Evolutionary conservation across 768 basidiomycete species (phyloP).

Genomic region (Harrya chromipes): DNA sequence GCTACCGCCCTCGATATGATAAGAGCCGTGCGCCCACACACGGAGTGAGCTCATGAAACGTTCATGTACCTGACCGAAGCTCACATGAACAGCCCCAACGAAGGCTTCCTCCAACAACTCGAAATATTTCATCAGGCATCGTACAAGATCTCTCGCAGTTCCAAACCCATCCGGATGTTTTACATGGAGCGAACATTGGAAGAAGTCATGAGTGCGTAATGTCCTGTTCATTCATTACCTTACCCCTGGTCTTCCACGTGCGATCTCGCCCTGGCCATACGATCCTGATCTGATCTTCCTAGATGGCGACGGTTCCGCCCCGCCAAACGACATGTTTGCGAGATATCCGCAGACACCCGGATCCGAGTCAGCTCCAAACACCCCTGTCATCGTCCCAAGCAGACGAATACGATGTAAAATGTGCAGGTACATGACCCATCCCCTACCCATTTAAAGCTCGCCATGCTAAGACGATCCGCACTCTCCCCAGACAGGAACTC

Average conservation of each 20-base stretch:
- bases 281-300: slow-evolving; percentile 9
- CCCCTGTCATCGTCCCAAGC: slow-evolving; percentile 51
- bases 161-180: slow-evolving; percentile 75
- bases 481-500: slow-evolving; percentile 57
- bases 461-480: not conserved
- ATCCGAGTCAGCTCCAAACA: slow-evolving; percentile 55
- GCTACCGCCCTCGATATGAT: slow-evolving; percentile 68
- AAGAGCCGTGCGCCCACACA: slow-evolving; percentile 56
- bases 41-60: slow-evolving; percentile 54
- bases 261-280: not conserved
- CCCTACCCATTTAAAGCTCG: not conserved
- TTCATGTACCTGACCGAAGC: not conserved
- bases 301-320: slow-evolving; percentile 74
- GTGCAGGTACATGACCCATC: slow-evolving; percentile 59
- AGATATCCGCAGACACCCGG: slow-evolving; percentile 61
- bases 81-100: slow-evolving; percentile 64
- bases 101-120: slow-evolving; percentile 77
- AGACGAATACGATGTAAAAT: slow-evolving; percentile 86
- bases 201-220: slow-evolving; percentile 72
- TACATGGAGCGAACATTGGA: slow-evolving; percentile 75
- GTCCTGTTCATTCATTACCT: not conserved
- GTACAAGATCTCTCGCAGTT: slow-evolving; percentile 61
- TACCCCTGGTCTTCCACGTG: not conserved
- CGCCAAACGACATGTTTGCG: slow-evolving; percentile 73
- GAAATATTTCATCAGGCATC: slow-evolving; percentile 73